Conservation (phyloP, 2,329 filamentous ascomycete genomes). For the Chaetomium sp. region DNA sequence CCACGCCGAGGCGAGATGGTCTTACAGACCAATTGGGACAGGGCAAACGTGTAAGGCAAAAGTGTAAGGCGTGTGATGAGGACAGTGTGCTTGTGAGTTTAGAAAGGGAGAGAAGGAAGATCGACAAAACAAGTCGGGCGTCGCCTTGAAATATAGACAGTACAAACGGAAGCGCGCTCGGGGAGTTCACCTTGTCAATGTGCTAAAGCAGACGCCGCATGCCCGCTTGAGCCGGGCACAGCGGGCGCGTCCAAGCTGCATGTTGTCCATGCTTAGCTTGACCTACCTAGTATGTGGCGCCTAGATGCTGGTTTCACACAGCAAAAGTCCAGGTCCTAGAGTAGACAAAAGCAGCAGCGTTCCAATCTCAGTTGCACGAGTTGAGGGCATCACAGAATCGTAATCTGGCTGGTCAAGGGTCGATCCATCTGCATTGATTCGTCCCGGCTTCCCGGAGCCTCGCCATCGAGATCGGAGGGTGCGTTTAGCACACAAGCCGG, state of each 20-base stretch:
- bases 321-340: slow-evolving; percentile 9
- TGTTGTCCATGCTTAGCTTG: slow-evolving; percentile 4
- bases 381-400: slow-evolving; percentile 8
- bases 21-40: neutral
- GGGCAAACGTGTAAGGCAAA: neutral
- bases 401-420: neutral
- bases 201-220: slow-evolving; percentile 12
- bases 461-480: slow-evolving; percentile 23
- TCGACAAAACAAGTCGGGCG: slow-evolving; percentile 21
- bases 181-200: slow-evolving; percentile 12
- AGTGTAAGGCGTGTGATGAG: slow-evolving; percentile 14
- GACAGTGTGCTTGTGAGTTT: slow-evolving; percentile 5
- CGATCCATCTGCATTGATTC: slow-evolving; percentile 19
- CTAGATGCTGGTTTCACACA: slow-evolving; percentile 22
- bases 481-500: slow-evolving; percentile 29
- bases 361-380: slow-evolving; percentile 12
- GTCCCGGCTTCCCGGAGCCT: slow-evolving; percentile 30
- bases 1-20: slow-evolving; percentile 10
- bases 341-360: slow-evolving; percentile 6
- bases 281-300: neutral
- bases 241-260: slow-evolving; percentile 29
- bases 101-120: neutral
- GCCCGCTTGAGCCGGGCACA: slow-evolving; percentile 26
- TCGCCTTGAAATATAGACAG: slow-evolving; percentile 26
- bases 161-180: slow-evolving; percentile 16